Evolutionary conservation across 805 yeast species (phyloP).

Genomic region (Pichia thaimueangensis): DNA sequence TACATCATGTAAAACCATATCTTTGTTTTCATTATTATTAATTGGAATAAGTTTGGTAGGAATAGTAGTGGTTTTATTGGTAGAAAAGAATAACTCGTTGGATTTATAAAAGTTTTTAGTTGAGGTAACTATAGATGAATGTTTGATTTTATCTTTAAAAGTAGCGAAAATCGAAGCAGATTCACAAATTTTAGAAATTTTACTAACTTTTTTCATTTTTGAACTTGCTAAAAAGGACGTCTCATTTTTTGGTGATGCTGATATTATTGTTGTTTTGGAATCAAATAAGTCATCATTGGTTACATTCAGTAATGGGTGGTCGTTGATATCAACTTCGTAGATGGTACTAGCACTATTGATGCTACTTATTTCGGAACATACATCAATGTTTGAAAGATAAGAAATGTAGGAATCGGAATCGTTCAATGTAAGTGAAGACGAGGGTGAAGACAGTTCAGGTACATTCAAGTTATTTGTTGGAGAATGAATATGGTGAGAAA

Average conservation of each 20-base stretch:
- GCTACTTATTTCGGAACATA: too few relatives aligned
- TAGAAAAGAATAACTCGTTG: not conserved
- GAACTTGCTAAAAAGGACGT: too few relatives aligned
- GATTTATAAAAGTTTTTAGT: not conserved
- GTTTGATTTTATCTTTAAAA: not conserved
- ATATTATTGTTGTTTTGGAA: too few relatives aligned
- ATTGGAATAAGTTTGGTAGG: not conserved
- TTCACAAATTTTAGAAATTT: too few relatives aligned
- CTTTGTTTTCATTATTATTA: not conserved
- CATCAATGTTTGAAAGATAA: too few relatives aligned
- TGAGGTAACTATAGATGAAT: not conserved
- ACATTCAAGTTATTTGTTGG: too few relatives aligned
- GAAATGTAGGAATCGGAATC: not conserved
- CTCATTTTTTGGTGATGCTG: too few relatives aligned
- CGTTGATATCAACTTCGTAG: not conserved
- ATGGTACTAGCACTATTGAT: too few relatives aligned
- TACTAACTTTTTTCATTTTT: not conserved
- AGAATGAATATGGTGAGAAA: too few relatives aligned
- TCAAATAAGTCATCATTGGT: not conserved
- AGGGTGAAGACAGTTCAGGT: not conserved
- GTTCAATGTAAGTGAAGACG: not conserved
- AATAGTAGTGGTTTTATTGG: too few relatives aligned
- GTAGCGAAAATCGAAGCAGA: not conserved
- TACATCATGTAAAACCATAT: slow-evolving; percentile 3
- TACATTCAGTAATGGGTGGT: not conserved